Percentiles rank a stretch among this genome's conserved stretches.
These are phyloP conservation scores for Crucihimalaya himalaica DNA, from an alignment of 345 rosid species.

Conservation along the genomic window DNA sequence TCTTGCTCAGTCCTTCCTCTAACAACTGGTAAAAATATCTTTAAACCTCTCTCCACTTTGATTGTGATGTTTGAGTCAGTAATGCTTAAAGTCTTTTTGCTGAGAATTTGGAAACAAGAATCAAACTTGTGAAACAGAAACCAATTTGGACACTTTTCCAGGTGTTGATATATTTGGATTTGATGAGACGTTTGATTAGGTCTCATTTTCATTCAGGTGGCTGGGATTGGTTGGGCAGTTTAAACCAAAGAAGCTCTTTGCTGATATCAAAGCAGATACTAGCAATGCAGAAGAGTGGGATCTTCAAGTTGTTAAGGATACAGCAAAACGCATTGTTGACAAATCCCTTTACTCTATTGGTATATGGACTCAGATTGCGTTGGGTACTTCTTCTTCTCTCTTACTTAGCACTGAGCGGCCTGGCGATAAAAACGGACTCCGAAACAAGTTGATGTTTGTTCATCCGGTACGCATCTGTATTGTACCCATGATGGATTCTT, in stretches of 20 bases:
- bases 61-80: slow-evolving; percentile 1
- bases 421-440: slow-evolving; percentile 56
- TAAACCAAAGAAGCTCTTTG: slow-evolving; percentile 70
- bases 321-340: slow-evolving; percentile 67
- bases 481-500: background rate
- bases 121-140: background rate
- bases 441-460: slow-evolving; percentile 66
- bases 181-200: slow-evolving; percentile 1
- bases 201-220: slow-evolving; percentile 52
- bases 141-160: background rate
- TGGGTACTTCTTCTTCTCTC: slow-evolving; percentile 51
- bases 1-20: slow-evolving; percentile 57
- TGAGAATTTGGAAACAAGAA: background rate
- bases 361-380: slow-evolving; percentile 59
- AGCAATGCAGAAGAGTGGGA: slow-evolving; percentile 56
- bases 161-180: slow-evolving; percentile 11
- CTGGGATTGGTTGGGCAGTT: slow-evolving; percentile 74
- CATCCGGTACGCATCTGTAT: slow-evolving; percentile 54
- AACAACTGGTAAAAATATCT: slow-evolving; percentile 54
- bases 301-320: slow-evolving; percentile 48
- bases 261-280: slow-evolving; percentile 59
- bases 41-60: background rate
- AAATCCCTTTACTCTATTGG: slow-evolving; percentile 74
- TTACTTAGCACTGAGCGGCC: slow-evolving; percentile 56
- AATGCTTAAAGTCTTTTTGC: background rate